phyloP scores from a whole-genome alignment of 345 rosid genomes.

The Populus ilicifolia region DNA sequence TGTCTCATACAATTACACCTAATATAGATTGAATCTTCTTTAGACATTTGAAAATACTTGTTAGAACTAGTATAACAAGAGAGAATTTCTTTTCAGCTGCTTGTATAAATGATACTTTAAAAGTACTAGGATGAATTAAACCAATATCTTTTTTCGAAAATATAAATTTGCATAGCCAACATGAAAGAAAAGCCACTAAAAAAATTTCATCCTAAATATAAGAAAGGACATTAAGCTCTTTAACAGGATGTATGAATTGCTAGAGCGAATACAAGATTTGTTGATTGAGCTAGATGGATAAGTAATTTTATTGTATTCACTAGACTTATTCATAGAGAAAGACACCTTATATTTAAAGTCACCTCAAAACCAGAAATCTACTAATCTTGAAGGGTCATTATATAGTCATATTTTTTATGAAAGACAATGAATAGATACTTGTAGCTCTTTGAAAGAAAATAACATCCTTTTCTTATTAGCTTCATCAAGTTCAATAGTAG shows the following conservation, averaged over 20 bases:
- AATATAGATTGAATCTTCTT: no score
- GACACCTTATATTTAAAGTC: no score
- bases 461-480: no score
- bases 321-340: no score
- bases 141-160: neutral
- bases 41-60: neutral
- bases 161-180: neutral
- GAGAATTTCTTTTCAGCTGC: fast-evolving
- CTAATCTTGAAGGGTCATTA: no score
- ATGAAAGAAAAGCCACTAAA: neutral
- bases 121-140: neutral
- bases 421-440: no score
- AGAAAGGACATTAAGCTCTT: neutral
- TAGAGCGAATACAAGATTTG: neutral
- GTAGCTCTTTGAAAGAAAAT: no score
- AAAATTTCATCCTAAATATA: neutral
- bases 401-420: no score
- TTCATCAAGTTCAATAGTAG: no score
- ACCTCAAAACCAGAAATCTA: no score
- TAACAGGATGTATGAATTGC: neutral
- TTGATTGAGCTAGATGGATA: neutral
- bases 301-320: no score
- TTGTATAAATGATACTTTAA: no score
- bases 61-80: neutral
- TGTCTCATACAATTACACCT: neutral